Base-by-base conservation (phyloP, 2,329 filamentous ascomycete species). In the Fusarium duplospermum region DNA sequence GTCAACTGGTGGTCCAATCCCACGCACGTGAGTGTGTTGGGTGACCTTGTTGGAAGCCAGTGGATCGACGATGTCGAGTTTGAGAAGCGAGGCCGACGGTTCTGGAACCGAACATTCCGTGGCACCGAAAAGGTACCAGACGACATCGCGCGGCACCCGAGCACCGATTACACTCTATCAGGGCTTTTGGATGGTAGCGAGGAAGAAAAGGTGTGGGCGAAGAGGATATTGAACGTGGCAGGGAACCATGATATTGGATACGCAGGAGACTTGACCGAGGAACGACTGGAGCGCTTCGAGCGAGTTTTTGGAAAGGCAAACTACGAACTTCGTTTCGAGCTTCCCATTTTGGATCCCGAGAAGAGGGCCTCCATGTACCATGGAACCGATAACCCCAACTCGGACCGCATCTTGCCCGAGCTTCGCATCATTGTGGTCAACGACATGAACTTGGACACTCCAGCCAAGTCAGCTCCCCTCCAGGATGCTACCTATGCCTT, bases 171-270 rank as follows among this genome's bases (percentile, higher is more conserved):
- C 77, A 84, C 86, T 1, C 75, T 90, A 7, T 81, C 87, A 0
- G 88, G 88, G 4, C 82, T 87, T 24, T 80, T 91, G 5, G 85
- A 86, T 42, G 83, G 81, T 1, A 81, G 81, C 7, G 79, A 85
- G 9, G 81, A 86, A 58, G 84, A 85, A 8, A 83, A 85, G 7
- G 82, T 83, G 3, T 98, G 96, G 96, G 83, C 87, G n/a, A 88
- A 86, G 45, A 89, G 93, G 64, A 87, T 98, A 72, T 94, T 99
- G 81, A 97, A 98, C 76, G 90, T 98, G 29, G 95, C 92, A 0
- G 96, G 96, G 2, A 99, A 99, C 80, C 96, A 99, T 81, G 96
- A 99, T 82, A 92, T 99, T 79, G 96, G 96, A 36, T 99, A 99
- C 81, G 94, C 95, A 0, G 96, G 96, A 4, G 96, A 99, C 82